Evolutionary conservation across 1,139 yeast genomes (phyloP), one percentile per base, ranked within the genome.

Genomic region (Debaryomyces coudertii): DNA sequence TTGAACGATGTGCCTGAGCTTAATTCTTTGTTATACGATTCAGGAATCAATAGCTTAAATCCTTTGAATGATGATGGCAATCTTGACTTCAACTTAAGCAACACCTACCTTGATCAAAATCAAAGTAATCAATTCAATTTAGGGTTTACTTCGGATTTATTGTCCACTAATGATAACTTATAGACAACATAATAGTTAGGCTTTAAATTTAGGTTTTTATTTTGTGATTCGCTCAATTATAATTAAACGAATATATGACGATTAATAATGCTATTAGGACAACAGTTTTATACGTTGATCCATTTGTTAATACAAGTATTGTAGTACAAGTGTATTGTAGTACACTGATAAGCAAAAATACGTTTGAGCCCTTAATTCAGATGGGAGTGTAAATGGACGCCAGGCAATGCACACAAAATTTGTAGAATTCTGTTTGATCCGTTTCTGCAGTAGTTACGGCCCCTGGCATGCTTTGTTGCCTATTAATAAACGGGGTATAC

Each of bases 81-180:
- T 16, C 30, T 40, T 23, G 38, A 34, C n/a, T 27, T 23, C 7
- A 28, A 16, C 12, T n/a, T 35, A 22, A 42, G 36, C 29, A 36
- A 36, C 30, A 28, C 12, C 22, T 27, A 35, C 22, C 25, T 40
- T 27, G 43, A 40, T 16, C 23, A 30, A n/a, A 36, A 34, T 25
- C 41, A 27, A 38, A 20, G 20, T 16, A 25, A 18, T 24, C 42
- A 15, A n/a, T 34, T 35, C 38, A 33, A 34, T 18, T 37, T 41
- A 8, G 46, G 43, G n/a, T 39, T 38, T 15, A 7, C 46, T 3
- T 39, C 48, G 8, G 48, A 45, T 34, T 25, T 44, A 14, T 40
- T 45, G 22, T 38, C 43, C 11, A 24, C 48, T 29, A 42, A 20
- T 36, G 38, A 42, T 28, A 28, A 14, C 14, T 20, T 42, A 34